Base-by-base conservation (phyloP, 495 filamentous ascomycete species). In the Penicillium soppii region DNA sequence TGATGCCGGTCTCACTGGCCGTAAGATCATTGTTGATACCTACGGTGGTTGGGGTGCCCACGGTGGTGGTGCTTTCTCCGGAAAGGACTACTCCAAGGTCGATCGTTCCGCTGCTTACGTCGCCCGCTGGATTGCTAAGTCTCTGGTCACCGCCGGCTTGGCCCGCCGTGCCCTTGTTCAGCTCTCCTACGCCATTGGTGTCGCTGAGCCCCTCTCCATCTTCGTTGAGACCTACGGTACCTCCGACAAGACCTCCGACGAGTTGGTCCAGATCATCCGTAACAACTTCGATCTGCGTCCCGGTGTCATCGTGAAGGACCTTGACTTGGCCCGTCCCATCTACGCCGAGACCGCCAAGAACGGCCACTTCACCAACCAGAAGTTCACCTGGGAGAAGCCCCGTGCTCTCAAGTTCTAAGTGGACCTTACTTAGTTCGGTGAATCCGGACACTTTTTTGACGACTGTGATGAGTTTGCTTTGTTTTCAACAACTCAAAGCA, bases 21-120 rank as follows among this genome's bases (percentile, higher is more conserved):
- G 94, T 71, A 98, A 98, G 84, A 98, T 98, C 83, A 98, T 98
- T 66, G 94, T 98, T 70, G 94, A 98, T 77, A 97, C 94, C 74
- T 98, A 98, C 80, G 94, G 94, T 79, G 94, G 94, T 64, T 98
- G 94, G 94, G 94, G 94, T 78, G 94, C 94, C 60, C 94, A 98
- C 81, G 94, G 94, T 82, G 94, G 94, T 79, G 94, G 94, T 83
- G 94, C 94, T 73, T 98, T 98, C 88, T 97, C 94, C 67, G 94
- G 94, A 69, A 98, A 98, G 85, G 94, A 98, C 73, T 98, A 96
- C 88, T 96, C 91, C 78, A 98, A 98, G 82, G 94, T 98, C 75
- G 94, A 98, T 72, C 89, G 94, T 61, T 97, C 92, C 25, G 94
- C 94, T 59, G 94, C 94, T 65, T 98, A 98, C 78, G 83, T 96